These are phyloP conservation scores for Micractinium conductrix DNA, from an alignment of 139 green algal genomes.

Conservation along the genomic window DNA sequence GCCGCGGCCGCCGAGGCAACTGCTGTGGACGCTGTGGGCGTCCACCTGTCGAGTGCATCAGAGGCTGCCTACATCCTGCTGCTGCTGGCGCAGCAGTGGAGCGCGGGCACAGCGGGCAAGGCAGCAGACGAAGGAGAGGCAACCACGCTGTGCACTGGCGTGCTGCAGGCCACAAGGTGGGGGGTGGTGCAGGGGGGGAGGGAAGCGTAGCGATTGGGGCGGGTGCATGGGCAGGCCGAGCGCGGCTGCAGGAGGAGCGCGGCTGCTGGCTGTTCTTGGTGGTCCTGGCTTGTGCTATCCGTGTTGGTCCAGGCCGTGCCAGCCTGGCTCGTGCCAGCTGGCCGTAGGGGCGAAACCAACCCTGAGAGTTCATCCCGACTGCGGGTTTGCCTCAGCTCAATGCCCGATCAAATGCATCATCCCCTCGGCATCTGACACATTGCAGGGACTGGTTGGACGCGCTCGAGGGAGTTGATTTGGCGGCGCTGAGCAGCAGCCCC, in stretches of 20 bases:
- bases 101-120: not conserved
- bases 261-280: too few species aligned
- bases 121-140: not conserved
- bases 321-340: too few species aligned
- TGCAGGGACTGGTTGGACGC: constrained; percentile 32
- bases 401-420: too few species aligned
- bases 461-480: not conserved
- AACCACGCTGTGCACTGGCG: not conserved
- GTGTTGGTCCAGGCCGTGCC: too few species aligned
- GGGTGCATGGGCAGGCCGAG: too few species aligned
- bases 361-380: too few species aligned
- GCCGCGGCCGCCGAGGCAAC: not conserved
- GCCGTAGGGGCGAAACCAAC: too few species aligned
- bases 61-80: constrained; percentile 36
- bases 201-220: too few species aligned
- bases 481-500: not conserved
- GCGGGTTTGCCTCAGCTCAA: too few species aligned
- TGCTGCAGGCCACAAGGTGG: constrained; percentile 23
- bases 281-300: too few species aligned
- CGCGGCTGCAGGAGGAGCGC: too few species aligned
- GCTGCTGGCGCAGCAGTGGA: constrained; percentile 36
- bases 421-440: too few species aligned
- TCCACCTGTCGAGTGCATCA: constrained; percentile 4
- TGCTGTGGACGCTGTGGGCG: constrained; percentile 19
- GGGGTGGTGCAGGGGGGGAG: not conserved